phyloP scores from a whole-genome alignment of 257 asterid species.

The Hygrophila difformis region DNA sequence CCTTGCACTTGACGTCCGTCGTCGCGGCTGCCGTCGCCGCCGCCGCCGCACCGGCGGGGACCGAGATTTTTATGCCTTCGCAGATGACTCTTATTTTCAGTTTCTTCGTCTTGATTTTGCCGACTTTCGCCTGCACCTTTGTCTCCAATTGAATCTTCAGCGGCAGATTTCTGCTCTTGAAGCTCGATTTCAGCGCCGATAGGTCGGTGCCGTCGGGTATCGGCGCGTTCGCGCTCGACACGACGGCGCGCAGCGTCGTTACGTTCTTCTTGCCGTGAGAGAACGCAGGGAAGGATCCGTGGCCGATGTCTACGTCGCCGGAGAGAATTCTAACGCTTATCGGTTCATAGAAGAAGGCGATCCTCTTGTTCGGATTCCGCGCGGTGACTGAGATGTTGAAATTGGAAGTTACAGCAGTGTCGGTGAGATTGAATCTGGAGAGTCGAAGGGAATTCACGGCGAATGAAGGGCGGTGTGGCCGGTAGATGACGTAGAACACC shows the following conservation, averaged over 20 bases:
- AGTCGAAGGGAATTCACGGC: conserved; percentile 54
- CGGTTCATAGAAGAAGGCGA: conserved; percentile 51
- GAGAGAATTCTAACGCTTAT: conserved; percentile 39
- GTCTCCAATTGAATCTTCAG: conserved; percentile 57
- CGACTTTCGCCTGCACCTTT: conserved; percentile 54
- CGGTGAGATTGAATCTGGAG: conserved; percentile 74
- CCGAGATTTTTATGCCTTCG: conserved; percentile 38
- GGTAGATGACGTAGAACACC: conserved; percentile 58
- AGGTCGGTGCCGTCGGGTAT: conserved; percentile 34
- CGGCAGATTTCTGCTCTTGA: conserved; percentile 48
- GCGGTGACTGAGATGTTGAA: conserved; percentile 70
- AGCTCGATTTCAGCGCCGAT: conserved; percentile 39
- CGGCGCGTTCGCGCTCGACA: conserved; percentile 30
- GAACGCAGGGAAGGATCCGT: conserved; percentile 55
- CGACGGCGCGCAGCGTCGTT: conserved; percentile 33
- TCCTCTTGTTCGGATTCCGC: conserved; percentile 62
- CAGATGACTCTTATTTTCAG: conserved; percentile 57
- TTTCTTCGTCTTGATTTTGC: conserved; percentile 52
- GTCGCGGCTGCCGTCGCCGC: conserved; percentile 37
- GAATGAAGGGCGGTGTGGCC: conserved; percentile 83
- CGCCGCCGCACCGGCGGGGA: conserved; percentile 51
- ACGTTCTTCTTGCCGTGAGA: conserved; percentile 46
- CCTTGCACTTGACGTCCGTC: conserved; percentile 46
- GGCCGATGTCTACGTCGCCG: conserved; percentile 39
- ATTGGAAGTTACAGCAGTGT: conserved; percentile 35